Evolutionary conservation across 768 basidiomycete species (phyloP), one percentile per base, ranked within the genome.

Genomic region (Lactarius psammicola): DNA sequence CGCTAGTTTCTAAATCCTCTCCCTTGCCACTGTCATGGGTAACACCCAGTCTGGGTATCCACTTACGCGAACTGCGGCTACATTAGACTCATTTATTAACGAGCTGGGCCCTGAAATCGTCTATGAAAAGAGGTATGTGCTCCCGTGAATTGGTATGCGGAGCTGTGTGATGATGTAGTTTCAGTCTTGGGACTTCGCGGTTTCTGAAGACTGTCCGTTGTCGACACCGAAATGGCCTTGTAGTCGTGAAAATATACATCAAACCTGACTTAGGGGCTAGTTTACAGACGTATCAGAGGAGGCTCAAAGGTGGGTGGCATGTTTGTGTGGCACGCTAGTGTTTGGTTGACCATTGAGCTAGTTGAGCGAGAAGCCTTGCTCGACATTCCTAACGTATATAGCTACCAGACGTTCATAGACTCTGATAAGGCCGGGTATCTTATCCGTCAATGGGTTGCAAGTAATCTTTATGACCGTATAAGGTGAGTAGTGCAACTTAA

Each of bases 361-460:
- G 95, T 86, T 64, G 94, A 98, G 73, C 83, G 92, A 67, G 95
- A 98, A 66, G 83, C 89, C 0, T 78, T 99, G 42, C 76, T 80
- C 3, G 95, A 95, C 74, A 87, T 97, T 42, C 82, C 90, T 2
- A 97, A 98, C 75, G 84, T 95, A 11, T 92, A 95, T 76, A 87
- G 86, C 66, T 95, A 95, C 74, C 93, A 95, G 69, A 81, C 86
- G 0, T 93, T 95, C 63, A 85, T 94, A 4, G 97, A 98, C 77
- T 97, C 95, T 0, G 97, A 98, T 71, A 92, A 91, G 74, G 97
- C 95, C 8, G 97, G 94, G 0, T 98, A 95, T 76, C 85, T 98
- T 34, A 86, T 98, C 61, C 82, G 96, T 26, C 96, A 98, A 75
- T 99, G 94, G 93, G 80, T 94, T 26, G 90, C 93, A 6, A 95